phyloP scores from a whole-genome alignment of 371 early-diverging fungal genomes.

The Rhizomucor pusillus region DNA sequence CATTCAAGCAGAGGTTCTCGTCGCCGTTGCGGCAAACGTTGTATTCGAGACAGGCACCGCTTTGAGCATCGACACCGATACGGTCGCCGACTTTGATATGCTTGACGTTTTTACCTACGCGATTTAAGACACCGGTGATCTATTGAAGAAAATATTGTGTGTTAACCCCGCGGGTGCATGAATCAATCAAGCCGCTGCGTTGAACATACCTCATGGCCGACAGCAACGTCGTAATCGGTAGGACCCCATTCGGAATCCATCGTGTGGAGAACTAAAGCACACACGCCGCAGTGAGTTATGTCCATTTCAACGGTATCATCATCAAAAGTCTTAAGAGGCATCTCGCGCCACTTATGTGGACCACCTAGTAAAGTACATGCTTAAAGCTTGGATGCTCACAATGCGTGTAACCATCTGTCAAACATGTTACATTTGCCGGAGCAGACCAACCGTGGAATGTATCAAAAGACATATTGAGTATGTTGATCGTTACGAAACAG shows the following conservation, averaged over 20 bases:
- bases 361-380: constrained; percentile 5
- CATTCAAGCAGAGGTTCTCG: constrained; percentile 21
- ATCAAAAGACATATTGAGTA: constrained; percentile 3
- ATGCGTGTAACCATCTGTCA: background rate
- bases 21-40: constrained; percentile 22
- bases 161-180: background rate
- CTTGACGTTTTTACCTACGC: constrained; percentile 50
- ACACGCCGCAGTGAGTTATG: constrained; percentile 55
- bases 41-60: constrained; percentile 41
- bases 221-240: constrained; percentile 57
- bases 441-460: constrained; percentile 30
- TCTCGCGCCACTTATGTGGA: constrained; percentile 19
- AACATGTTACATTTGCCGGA: constrained; percentile 19
- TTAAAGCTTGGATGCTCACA: background rate
- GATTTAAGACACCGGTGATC: constrained; percentile 58
- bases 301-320: constrained; percentile 58
- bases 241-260: constrained; percentile 69
- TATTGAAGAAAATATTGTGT: background rate
- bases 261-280: constrained; percentile 51
- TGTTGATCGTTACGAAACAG: no score
- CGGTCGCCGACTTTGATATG: constrained; percentile 63
- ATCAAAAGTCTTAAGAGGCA: constrained; percentile 29
- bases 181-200: background rate
- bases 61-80: constrained; percentile 72
- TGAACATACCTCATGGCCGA: constrained; percentile 48